Base-by-base conservation (phyloP, 2,329 filamentous ascomycete genomes). In the Sphaerulina populicola region DNA sequence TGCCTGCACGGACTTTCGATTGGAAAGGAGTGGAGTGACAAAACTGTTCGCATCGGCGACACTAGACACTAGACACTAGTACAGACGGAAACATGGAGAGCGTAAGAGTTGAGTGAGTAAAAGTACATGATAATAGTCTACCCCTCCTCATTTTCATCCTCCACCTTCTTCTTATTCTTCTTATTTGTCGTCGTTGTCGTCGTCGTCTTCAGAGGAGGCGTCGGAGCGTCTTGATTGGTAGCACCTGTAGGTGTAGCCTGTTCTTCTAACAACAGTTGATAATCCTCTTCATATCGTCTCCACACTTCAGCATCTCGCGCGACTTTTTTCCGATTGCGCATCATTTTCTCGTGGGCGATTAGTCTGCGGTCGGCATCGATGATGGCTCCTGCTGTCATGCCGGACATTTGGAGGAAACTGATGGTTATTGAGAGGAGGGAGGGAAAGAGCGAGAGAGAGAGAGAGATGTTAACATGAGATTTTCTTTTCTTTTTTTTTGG, bases 391-490 rank as follows among this genome's bases (percentile, higher is more conserved):
- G 88, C 63, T n/a, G 86, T 82, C 86, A 90, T 90, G 54, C 81
- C 83, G n/a, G 83, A 86, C 83, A 89, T 88, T 67, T 89, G 85
- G 12, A 90, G 73, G 64, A 88, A 91, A 29, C 86, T 90, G 3
- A 35, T 35, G 6, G 12, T 11, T 2, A 35, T 18, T 18, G 18
- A 2, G 18, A 3, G 18, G 18, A 18, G 18, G 18, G 18, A 3
- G 18, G 4, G 18, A 18, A 18, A 18, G 18, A 18, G n/a, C n/a
- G n/a, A n/a, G n/a, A n/a, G n/a, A n/a, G n/a, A 18, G 18, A 18
- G 18, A 18, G 18, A 18, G 18, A 18, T 18, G 18, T 18, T 18
- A 18, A 18, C 4, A 18, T 18, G 18, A 18, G 18, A 18, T 18
- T 18, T n/a, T n/a, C n/a, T n/a, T n/a, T n/a, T n/a, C n/a, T n/a